Evolutionary conservation across 108 stramenopile genomes (phyloP).

Genomic region (Skeletonema grethae): DNA sequence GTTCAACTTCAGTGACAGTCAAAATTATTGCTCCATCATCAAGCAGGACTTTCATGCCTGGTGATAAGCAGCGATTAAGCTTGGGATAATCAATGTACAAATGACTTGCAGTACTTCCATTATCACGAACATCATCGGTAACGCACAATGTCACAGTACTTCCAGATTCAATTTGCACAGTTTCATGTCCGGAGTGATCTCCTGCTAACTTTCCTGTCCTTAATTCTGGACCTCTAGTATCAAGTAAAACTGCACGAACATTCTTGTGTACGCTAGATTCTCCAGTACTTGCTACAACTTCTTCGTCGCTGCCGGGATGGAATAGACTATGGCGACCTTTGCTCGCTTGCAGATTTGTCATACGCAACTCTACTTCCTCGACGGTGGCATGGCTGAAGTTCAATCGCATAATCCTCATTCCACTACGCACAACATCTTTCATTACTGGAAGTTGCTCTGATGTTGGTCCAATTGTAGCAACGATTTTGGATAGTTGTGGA

Average conservation of each 20-base stretch:
- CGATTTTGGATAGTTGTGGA: conserved; percentile 87
- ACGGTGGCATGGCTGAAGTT: conserved; percentile 96
- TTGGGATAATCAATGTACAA: conserved; percentile 84
- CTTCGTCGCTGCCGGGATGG: not conserved
- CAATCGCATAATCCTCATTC: conserved; percentile 92
- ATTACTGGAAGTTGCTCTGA: conserved; percentile 85
- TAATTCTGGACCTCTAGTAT: conserved; percentile 96
- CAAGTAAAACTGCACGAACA: conserved; percentile 83
- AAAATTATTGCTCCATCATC: conserved; percentile 95
- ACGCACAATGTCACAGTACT: conserved; percentile 70
- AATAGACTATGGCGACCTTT: conserved; percentile 46
- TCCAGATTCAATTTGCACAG: conserved; percentile 63
- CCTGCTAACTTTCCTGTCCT: conserved; percentile 84
- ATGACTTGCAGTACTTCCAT: conserved; percentile 65
- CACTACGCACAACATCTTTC: conserved; percentile 71
- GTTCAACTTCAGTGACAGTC: conserved; percentile 73
- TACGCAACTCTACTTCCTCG: conserved; percentile 92
- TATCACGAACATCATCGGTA: conserved; percentile 48
- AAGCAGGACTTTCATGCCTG: conserved; percentile 91
- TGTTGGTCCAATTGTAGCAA: conserved; percentile 94
- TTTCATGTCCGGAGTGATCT: conserved; percentile 77
- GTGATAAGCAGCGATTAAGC: conserved; percentile 57
- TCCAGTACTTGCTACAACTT: conserved; percentile 26
- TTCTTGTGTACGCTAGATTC: conserved; percentile 52
- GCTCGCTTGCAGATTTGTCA: conserved; percentile 72